Evolutionary conservation across 305 asterid species (phyloP), one percentile per base, ranked within the genome.

Genomic region (Fraxinus latifolia): DNA sequence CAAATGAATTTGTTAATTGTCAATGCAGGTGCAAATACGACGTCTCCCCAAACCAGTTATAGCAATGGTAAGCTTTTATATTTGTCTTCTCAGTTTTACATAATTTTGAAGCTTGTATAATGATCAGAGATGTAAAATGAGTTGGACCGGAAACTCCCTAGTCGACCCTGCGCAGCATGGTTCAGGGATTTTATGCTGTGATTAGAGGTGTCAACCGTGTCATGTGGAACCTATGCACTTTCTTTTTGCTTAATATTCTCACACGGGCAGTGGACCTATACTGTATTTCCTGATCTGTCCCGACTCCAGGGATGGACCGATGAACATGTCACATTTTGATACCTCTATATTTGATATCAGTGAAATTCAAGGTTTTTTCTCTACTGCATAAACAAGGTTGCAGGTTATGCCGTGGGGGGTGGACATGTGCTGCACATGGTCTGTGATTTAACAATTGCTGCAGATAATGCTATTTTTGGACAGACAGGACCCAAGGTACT

Each of bases 371-470:
- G 14, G 15, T 25, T 7, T 31, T 25, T 42, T 74, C 31, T 70
- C 60, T 76, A 75, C 62, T 42, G 1, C 53, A 42, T 77, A 80
- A 74, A 83, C 80, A 76, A 94, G 97, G 98, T 95, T 90, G 99
- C 98, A 80, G 98, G 99, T 6, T 95, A 92, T 78, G 99, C 98
- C 9, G 96, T 95, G 1, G 99, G 98, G 62, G 99, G 98, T 50
- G 99, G 98, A n/a, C 98, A 95, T 82, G 94, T 95, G 27, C 91
- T 95, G 83, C 98, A 95, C 78, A 92, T 95, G 98, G 98, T 95
- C 34, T 93, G 99, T 71, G 98, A 95, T 82, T 81, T 95, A 83
- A 94, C 98, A 8, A 94, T 94, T 82, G 99, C 97, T 23, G 99
- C 99, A 14, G 98, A 95, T 34, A 95, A 92, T 87, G 99, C 98